These are phyloP conservation scores for Aspergillus melleus DNA, from an alignment of 2,329 filamentous ascomycete species.

Conservation along the genomic window DNA sequence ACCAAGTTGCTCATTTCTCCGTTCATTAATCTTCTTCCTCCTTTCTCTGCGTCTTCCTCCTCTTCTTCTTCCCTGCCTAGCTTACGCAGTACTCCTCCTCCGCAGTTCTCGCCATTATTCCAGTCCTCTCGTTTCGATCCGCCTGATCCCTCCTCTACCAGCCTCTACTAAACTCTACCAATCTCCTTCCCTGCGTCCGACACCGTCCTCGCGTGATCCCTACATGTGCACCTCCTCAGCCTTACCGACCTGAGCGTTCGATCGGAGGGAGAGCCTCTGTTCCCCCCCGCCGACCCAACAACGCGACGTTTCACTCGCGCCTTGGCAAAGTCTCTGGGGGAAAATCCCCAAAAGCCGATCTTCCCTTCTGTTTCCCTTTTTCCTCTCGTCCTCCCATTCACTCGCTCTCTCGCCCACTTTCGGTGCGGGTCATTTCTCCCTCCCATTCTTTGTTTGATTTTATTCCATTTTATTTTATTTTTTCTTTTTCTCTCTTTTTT, in stretches of 20 bases:
- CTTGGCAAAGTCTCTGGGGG: slow-evolving; percentile 17
- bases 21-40: background rate
- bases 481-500: background rate
- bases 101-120: background rate
- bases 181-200: background rate
- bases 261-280: slow-evolving; percentile 19
- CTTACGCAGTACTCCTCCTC: background rate
- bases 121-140: background rate
- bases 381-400: background rate
- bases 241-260: slow-evolving; percentile 18
- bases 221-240: slow-evolving; percentile 15
- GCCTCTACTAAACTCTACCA: background rate
- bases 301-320: slow-evolving; percentile 21
- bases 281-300: slow-evolving; percentile 15
- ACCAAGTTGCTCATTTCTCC: background rate
- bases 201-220: background rate
- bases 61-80: background rate
- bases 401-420: slow-evolving; percentile 7
- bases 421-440: background rate
- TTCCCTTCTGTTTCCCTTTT: background rate
- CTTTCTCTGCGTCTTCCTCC: background rate
- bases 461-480: background rate
- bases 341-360: background rate
- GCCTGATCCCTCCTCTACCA: background rate
- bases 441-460: background rate